Percentiles rank a stretch among this genome's conserved stretches.
Evolutionary conservation across 2,329 filamentous ascomycete species (phyloP).

Genomic region (Penicillium sp.): DNA sequence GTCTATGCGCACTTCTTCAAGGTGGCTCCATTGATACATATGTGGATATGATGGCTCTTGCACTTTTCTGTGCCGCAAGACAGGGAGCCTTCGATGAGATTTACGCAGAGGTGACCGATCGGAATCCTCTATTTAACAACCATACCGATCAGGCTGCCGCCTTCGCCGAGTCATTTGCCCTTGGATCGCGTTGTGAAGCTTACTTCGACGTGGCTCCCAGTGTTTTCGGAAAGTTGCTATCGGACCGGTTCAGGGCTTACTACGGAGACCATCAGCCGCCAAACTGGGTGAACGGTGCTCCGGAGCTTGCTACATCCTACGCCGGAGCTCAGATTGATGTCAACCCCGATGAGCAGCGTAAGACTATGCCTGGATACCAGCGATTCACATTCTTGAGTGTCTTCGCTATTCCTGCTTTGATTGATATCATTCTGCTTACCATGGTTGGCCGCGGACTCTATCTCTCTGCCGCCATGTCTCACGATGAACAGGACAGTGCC

Average conservation of each 20-base stretch:
- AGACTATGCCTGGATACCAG: constrained; percentile 48
- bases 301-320: constrained; percentile 52
- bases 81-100: constrained; percentile 61
- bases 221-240: constrained; percentile 46
- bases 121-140: constrained; percentile 60
- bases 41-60: constrained; percentile 56
- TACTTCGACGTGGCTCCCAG: constrained; percentile 59
- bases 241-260: constrained; percentile 43
- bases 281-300: constrained; percentile 50
- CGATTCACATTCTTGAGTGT: constrained; percentile 59
- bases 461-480: constrained; percentile 56
- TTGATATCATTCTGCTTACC: constrained; percentile 60
- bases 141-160: constrained; percentile 63
- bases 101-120: constrained; percentile 61
- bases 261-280: constrained; percentile 50
- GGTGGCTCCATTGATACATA: constrained; percentile 43
- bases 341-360: constrained; percentile 47
- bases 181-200: constrained; percentile 61
- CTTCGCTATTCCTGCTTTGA: constrained; percentile 61
- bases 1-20: constrained; percentile 36
- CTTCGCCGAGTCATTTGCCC: constrained; percentile 62
- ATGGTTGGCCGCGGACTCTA: constrained; percentile 61
- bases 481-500: constrained; percentile 51
- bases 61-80: constrained; percentile 57
- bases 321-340: constrained; percentile 54